Conservation (phyloP, 1,284 basidiomycete genomes). For the Ustilago vetiveriae region DNA sequence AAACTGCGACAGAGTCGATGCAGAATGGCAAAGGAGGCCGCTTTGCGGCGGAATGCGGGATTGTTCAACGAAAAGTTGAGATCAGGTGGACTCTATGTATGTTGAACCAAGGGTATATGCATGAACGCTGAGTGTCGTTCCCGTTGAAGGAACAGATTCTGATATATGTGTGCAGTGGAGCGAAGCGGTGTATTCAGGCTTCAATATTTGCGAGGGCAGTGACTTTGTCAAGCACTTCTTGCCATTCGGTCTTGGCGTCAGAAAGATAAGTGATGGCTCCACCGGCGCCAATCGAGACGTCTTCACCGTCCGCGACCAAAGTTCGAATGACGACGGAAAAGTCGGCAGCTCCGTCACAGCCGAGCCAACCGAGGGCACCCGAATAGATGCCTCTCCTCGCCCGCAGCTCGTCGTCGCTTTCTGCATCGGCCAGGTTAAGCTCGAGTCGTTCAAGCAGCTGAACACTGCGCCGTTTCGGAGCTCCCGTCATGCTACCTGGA, state of each 20-base stretch:
- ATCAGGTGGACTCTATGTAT: slow-evolving; percentile 10
- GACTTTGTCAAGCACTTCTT: slow-evolving; percentile 86
- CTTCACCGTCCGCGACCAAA: slow-evolving; percentile 79
- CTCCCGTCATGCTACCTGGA: slow-evolving; percentile 94
- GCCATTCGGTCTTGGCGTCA: slow-evolving; percentile 86
- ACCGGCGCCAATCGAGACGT: slow-evolving; percentile 79
- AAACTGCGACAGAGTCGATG: too few species aligned
- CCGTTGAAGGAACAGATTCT: slow-evolving; percentile 10
- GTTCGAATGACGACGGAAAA: slow-evolving; percentile 97
- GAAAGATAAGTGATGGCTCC: slow-evolving; percentile 96
- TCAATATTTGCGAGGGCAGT: slow-evolving; percentile 42
- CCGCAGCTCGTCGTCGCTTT: slow-evolving; percentile 23
- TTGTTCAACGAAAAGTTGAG: too few species aligned
- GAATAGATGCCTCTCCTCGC: slow-evolving; percentile 81
- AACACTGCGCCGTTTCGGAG: slow-evolving; percentile 91
- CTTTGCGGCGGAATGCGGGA: too few species aligned
- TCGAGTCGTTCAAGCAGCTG: slow-evolving; percentile 88
- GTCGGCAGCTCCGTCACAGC: slow-evolving; percentile 86
- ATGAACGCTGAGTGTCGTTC: not conserved
- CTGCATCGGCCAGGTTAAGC: slow-evolving; percentile 39
- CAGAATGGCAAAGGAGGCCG: too few species aligned
- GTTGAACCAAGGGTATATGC: slow-evolving; percentile 12
- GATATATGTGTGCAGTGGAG: not conserved
- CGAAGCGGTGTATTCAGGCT: not conserved
- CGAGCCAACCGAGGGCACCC: slow-evolving; percentile 85